Percentiles rank a stretch among this genome's conserved stretches.
Conservation (phyloP, 306 rosid genomes). For the Crotalaria pallida region DNA sequence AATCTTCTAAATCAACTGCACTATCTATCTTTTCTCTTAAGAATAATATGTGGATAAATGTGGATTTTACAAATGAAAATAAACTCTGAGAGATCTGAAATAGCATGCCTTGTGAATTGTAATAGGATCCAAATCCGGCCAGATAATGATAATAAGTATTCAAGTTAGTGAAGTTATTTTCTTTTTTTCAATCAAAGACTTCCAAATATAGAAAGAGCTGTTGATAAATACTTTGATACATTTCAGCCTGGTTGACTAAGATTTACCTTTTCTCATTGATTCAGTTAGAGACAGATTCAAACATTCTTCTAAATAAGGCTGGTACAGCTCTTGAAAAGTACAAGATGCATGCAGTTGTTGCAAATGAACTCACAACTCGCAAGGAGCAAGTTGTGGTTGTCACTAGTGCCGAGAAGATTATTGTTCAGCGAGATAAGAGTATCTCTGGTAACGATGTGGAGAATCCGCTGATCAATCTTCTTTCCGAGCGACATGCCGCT, state of each 20-base stretch:
- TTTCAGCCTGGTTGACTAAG: background rate
- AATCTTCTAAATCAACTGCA: background rate
- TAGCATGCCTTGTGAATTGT: background rate
- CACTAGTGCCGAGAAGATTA: slow-evolving; percentile 43
- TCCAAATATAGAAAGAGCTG: background rate
- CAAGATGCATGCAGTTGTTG: slow-evolving; percentile 85
- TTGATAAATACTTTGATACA: background rate
- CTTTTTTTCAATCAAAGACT: background rate
- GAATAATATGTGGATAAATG: no score
- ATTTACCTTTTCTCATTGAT: slow-evolving; percentile 15
- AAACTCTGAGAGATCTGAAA: background rate
- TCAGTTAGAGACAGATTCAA: slow-evolving; percentile 88
- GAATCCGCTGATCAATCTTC: slow-evolving; percentile 57
- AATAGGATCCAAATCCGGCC: background rate
- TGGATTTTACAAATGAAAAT: background rate
- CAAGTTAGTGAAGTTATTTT: background rate
- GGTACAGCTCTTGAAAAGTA: slow-evolving; percentile 64
- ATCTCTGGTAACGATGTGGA: slow-evolving; percentile 57
- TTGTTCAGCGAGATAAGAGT: slow-evolving; percentile 46
- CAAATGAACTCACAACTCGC: slow-evolving; percentile 82
- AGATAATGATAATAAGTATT: slow-evolving; percentile 6
- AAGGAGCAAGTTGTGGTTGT: slow-evolving; percentile 83
- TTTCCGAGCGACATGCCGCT: slow-evolving; percentile 57
- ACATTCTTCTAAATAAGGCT: slow-evolving; percentile 85
- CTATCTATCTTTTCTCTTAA: background rate